Conservation (phyloP, 495 filamentous ascomycete species). For the Baudoinia panamericana region DNA sequence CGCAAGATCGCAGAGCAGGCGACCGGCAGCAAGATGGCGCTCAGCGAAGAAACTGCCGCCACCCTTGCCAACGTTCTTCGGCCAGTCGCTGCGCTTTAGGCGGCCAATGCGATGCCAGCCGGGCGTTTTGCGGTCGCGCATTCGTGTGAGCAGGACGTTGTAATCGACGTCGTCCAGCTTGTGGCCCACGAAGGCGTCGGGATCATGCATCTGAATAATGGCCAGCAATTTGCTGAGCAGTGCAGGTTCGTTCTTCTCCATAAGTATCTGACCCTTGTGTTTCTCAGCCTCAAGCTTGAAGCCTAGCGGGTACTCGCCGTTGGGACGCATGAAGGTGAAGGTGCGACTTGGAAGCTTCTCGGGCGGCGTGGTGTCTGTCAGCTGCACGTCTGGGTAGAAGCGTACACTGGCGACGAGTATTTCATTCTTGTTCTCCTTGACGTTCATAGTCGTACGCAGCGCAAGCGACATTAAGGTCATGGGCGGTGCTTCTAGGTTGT, state of each 20-base stretch:
- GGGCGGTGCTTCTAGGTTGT: constrained; percentile 67
- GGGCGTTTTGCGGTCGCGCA: constrained; percentile 80
- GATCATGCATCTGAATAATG: constrained; percentile 72
- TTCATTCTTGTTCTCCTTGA: constrained; percentile 92
- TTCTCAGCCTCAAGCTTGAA: constrained; percentile 65
- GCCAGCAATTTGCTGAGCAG: constrained; percentile 80
- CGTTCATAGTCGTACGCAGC: constrained; percentile 74
- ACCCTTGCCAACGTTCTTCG: constrained; percentile 69
- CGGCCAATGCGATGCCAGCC: constrained; percentile 88
- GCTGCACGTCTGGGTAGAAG: constrained; percentile 78
- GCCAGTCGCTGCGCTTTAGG: constrained; percentile 74
- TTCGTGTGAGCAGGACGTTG: constrained; percentile 71
- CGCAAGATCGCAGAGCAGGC: constrained; percentile 82
- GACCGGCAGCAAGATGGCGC: constrained; percentile 74
- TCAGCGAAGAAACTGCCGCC: constrained; percentile 85
- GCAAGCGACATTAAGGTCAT: constrained; percentile 90
- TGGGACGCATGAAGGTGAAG: constrained; percentile 81
- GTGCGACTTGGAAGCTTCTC: constrained; percentile 80
- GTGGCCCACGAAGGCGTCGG: constrained; percentile 91
- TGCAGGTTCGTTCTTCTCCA: constrained; percentile 68
- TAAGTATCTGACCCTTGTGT: constrained; percentile 59
- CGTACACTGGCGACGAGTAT: constrained; percentile 80
- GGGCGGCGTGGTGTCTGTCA: constrained; percentile 75
- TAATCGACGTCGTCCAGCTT: constrained; percentile 94
- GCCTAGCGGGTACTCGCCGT: constrained; percentile 56